Evolutionary conservation across 2,329 filamentous ascomycete genomes (phyloP), one percentile per base, ranked within the genome.

Genomic region (Epichloe baconii): DNA sequence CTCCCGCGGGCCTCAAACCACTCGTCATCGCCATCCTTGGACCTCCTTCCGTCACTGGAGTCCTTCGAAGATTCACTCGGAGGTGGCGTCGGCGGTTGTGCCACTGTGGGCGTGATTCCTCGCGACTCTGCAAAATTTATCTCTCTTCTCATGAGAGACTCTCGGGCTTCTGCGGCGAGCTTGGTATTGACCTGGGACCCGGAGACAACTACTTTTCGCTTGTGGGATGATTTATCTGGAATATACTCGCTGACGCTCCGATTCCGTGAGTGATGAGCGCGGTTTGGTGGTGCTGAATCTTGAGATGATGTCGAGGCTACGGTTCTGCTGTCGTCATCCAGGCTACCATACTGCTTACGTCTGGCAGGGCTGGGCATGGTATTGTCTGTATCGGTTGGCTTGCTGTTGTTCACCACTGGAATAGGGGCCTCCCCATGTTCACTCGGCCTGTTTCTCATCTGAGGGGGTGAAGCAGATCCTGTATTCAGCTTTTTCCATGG

Each of bases 161-260:
- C 73, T 23, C 69, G 67, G 21, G 61, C 66, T 61, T 68, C 68
- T 1, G 51, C 26, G 55, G 58, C 51, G 26, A 54, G 46, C 19
- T 66, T 70, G 48, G 59, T 67, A 59, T 61, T 74, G 57, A 64
- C 62, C 52, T 79, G 79, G 2, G 81, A 73, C 1, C 81, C 81
- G 5, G 84, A 85, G 15, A 93, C 81, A 0, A 85, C 87, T 51
- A 86, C 77, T 55, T 88, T 83, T 43, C 88, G 79, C 61, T 81
- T 86, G 1, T 83, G 76, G 47, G 85, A 77, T 43, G 81, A 75
- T 56, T 84, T 72, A 50, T 93, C 86, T 2, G 89, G 88, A 0
- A 82, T 76, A 66, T 95, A 95, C 57, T 96, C 90, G 70, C 89
- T 95, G 26, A 93, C 71, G 66, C 90, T 96, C 59, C 90, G 78